A percentile compares a stretch with the other conserved stretches of the same genome.
Evolutionary conservation across 148 eudicot genomes (phyloP).

Genomic region (Agrostemma githago): DNA sequence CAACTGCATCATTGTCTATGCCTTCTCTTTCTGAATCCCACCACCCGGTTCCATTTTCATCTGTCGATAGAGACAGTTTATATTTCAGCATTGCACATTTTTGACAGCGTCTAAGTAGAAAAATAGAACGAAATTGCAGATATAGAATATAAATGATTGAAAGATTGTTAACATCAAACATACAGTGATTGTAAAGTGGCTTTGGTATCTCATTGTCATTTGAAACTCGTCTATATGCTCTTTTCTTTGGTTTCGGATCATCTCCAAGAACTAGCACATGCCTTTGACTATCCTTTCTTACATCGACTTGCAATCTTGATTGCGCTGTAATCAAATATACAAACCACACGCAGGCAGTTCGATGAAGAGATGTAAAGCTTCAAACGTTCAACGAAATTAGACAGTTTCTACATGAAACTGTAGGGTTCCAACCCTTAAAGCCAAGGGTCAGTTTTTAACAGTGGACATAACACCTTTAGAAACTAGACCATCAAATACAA

Average conservation of each 20-base stretch:
- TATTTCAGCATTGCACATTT: background rate
- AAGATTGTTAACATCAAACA: conserved; percentile 20
- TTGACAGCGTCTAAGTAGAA: too few species aligned
- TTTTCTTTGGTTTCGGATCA: conserved; percentile 39
- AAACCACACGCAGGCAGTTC: background rate
- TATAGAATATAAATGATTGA: background rate
- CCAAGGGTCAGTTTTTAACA: too few species aligned
- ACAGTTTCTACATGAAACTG: background rate
- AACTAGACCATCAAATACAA: too few species aligned
- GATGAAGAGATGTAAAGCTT: background rate
- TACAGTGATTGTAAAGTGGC: conserved; percentile 65
- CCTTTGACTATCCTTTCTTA: conserved; percentile 29
- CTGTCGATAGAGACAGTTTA: conserved; percentile 33
- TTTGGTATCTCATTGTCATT: conserved; percentile 34
- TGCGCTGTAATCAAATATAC: conserved; percentile 7
- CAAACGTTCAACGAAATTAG: background rate
- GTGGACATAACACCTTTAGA: too few species aligned
- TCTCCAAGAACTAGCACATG: conserved; percentile 70
- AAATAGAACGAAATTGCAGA: background rate
- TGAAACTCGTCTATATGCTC: conserved; percentile 16
- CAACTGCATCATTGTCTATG: conserved; percentile 82
- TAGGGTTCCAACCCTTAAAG: too few species aligned
- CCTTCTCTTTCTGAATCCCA: conserved; percentile 90
- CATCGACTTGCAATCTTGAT: conserved; percentile 20
- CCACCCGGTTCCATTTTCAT: conserved; percentile 86